Evolutionary conservation across 805 yeast genomes (phyloP).

Genomic region (Barnettozyma botsteinii): DNA sequence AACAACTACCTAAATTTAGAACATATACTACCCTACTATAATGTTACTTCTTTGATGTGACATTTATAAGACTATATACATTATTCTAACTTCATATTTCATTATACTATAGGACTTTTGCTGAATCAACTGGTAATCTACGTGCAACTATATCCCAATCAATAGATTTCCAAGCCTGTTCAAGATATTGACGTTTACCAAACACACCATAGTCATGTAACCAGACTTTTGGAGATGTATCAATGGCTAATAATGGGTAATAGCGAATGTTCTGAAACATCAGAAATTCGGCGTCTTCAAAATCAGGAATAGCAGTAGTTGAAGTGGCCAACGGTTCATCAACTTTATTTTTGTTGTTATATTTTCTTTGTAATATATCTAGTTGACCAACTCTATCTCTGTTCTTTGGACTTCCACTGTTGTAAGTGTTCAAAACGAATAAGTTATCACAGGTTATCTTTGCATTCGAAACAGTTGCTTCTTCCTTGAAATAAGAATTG

Average conservation of each 20-base stretch:
- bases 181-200: slow-evolving; percentile 60
- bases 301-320: slow-evolving; percentile 17
- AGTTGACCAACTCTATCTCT: slow-evolving; percentile 45
- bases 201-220: slow-evolving; percentile 71
- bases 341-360: slow-evolving; percentile 12
- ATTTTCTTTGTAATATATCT: slow-evolving; percentile 15
- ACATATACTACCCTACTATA: no score
- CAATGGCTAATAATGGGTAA: slow-evolving; percentile 64
- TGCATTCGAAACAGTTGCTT: neutral
- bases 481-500: slow-evolving; percentile 15
- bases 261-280: slow-evolving; percentile 24
- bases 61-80: slow-evolving; percentile 5
- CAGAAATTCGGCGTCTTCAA: slow-evolving; percentile 36
- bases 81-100: neutral
- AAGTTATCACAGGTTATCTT: slow-evolving; percentile 38
- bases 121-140: slow-evolving; percentile 6
- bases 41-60: no score
- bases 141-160: slow-evolving; percentile 65
- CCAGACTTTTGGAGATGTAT: slow-evolving; percentile 67
- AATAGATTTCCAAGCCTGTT: slow-evolving; percentile 62
- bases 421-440: slow-evolving; percentile 76
- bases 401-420: slow-evolving; percentile 79
- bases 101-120: neutral
- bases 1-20: no score
- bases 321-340: slow-evolving; percentile 12